Evolutionary conservation across 2,329 filamentous ascomycete species (phyloP), one percentile per base, ranked within the genome.

Genomic region (Cytospora piceicola): DNA sequence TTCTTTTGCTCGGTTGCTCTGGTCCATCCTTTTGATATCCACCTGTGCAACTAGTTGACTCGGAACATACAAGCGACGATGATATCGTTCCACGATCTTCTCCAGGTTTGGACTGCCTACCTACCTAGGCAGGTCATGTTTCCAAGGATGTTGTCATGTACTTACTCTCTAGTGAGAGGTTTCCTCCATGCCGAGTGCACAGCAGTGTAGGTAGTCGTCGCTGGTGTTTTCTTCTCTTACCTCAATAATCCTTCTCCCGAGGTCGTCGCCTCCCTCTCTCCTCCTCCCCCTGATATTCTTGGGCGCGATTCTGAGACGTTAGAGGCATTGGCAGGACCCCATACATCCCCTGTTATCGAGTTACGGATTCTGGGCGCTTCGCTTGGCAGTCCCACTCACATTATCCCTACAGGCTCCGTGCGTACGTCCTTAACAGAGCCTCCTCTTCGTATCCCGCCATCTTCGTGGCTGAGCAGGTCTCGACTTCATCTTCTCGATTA

Each of bases 291-390:
- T 34, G 55, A 14, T 7, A 5, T 29, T 22, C 20, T 24, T 14
- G 32, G 15, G 53, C 20, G 59, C 22, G 20, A 39, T 54, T 52
- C 58, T 66, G 64, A 66, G 64, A 66, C 64, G 53, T 49, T 63
- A 32, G 64, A 34, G 58, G 64, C 39, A 57, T 63, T 63, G 59
- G 59, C 64, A 58, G 9, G 46, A 39, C 58, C 54, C 64, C 22
- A 36, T 58, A 17, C 54, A 63, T 63, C 64, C 64, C 54, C 64
- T 66, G 64, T 66, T 66, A 66, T 63, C 42, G 29, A 42, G 54
- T 53, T 51, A 54, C 54, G 39, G 30, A 20, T 24, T 5, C 64
- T n/a, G 49, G 14, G 27, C 55, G 34, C 58, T 29, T 46, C 32
- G 53, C 46, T 54, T 29, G 36, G 58, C 53, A 39, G 53, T 52